Evolutionary conservation across 164 flowering plant genomes (phyloP).

Genomic region (Dillenia turbinata): DNA sequence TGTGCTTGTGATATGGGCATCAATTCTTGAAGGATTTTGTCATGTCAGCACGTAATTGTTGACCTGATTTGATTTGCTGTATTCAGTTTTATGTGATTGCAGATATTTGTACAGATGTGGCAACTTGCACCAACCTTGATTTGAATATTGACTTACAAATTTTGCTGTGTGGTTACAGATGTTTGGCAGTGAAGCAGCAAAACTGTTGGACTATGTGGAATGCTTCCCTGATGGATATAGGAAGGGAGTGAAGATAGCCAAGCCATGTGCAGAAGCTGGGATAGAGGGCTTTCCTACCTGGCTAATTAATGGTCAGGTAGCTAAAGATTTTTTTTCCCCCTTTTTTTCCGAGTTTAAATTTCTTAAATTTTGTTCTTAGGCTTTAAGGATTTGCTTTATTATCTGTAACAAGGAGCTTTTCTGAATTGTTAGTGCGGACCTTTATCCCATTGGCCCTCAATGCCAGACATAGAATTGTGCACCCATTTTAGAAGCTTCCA

Average conservation of each 20-base stretch:
- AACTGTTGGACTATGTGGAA: constrained; percentile 80
- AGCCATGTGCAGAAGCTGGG: constrained; percentile 53
- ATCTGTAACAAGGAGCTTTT: background rate
- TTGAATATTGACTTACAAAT: no score
- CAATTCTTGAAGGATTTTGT: no score
- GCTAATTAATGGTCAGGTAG: constrained; percentile 90
- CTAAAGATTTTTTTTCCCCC: background rate
- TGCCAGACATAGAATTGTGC: no score
- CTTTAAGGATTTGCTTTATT: background rate
- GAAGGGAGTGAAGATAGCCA: constrained; percentile 59
- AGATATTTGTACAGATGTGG: no score
- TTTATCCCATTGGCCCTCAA: no score
- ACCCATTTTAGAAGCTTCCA: no score
- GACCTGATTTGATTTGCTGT: no score
- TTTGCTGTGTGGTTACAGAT: constrained; percentile 35
- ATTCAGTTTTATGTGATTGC: no score
- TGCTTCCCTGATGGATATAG: constrained; percentile 86
- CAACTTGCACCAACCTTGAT: no score
- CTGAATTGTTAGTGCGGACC: no score
- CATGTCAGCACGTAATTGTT: no score
- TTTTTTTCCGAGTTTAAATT: background rate
- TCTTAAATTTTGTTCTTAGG: background rate
- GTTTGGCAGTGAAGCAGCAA: constrained; percentile 86
- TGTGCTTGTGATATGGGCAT: no score
- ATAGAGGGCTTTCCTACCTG: constrained; percentile 94